Base-by-base conservation (phyloP, 1,139 yeast genomes). In the Lodderomyces oxycetoniae region DNA sequence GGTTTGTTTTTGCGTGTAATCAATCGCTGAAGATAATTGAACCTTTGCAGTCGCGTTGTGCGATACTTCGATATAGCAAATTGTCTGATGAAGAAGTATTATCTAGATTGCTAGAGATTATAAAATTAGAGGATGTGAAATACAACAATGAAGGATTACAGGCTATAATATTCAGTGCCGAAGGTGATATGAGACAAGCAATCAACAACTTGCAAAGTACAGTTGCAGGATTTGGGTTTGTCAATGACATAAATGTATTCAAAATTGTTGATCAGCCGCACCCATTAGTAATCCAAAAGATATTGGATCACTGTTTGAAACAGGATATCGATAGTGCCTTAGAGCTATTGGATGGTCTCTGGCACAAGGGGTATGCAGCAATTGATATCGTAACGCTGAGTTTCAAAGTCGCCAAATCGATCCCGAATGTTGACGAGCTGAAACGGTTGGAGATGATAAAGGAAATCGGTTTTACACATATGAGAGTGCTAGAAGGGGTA, bases 101-200 rank as follows among this genome's bases (percentile, higher is more conserved):
- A 51, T 73, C 78, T 41, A 72, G 96, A 41, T 63, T 91, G 37
- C 59, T 87, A 43, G 85, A 87, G 50, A 75, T 91, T 16, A 74
- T 82, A 31, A 71, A 79, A 44, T 53, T 60, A 4, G 98, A 91
- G 54, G 59, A 77, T 25, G 86, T 89, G 11, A 67, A 87, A 50
- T 86, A 77, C 55, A 77, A 91, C 24, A 85, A 88, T 41, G 96
- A 87, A 56, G 99, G 99, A 0, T 63, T 91, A 26, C 89, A 88
- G 47, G 98, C 98, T 0, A 69, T 91, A 41, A 77, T 93, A n/a
- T 91, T 91, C 61, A 83, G 96, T 0, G 94, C 96, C 0, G 99
- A 91, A 56, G 98, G 98, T 38, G 99, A 91, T 55, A 91, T 93
- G 98, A 76, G 99, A 59, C 98, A 91, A 57, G 98, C 98, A 0